phyloP scores from a whole-genome alignment of 1,139 yeast genomes.

The Scheffersomyces illinoinensis region DNA sequence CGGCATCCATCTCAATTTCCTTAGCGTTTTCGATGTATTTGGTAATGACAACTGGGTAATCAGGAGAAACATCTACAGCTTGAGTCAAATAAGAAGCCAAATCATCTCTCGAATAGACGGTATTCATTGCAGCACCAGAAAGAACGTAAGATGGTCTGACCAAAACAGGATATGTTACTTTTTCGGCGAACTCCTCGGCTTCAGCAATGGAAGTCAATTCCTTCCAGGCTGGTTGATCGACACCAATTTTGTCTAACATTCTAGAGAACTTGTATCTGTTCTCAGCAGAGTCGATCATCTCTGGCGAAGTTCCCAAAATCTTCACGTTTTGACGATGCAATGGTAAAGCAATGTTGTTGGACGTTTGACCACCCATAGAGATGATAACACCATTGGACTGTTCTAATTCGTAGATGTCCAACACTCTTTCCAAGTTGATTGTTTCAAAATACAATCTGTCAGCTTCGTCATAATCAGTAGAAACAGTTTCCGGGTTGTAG shows the following conservation, averaged over 20 bases:
- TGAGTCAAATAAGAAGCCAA: conserved; percentile 85
- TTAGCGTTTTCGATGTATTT: conserved; percentile 96
- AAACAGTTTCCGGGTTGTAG: conserved; percentile 98
- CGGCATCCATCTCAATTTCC: conserved; percentile 99
- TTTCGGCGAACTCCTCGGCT: conserved; percentile 90
- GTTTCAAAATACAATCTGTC: conserved; percentile 97
- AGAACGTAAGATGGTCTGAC: conserved; percentile 97
- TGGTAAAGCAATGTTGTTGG: conserved; percentile 93
- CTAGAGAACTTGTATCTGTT: conserved; percentile 97
- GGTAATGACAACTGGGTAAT: conserved; percentile 96
- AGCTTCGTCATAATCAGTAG: conserved; percentile 98
- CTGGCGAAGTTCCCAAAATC: conserved; percentile 96
- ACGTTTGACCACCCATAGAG: conserved; percentile 99
- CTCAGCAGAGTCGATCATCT: conserved; percentile 98
- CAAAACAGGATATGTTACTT: conserved; percentile 90
- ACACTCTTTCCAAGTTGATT: conserved; percentile 89
- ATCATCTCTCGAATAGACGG: conserved; percentile 88
- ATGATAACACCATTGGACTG: conserved; percentile 90
- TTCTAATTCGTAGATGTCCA: conserved; percentile 94
- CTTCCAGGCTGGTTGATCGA: conserved; percentile 99
- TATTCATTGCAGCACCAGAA: conserved; percentile 99
- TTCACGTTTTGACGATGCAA: conserved; percentile 94
- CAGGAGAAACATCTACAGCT: conserved; percentile 97
- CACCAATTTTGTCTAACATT: conserved; percentile 95
- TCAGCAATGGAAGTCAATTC: conserved; percentile 92